These are phyloP conservation scores for Sugiyamaella grinbergsii DNA, from an alignment of 1,139 yeast species.

Conservation along the genomic window DNA sequence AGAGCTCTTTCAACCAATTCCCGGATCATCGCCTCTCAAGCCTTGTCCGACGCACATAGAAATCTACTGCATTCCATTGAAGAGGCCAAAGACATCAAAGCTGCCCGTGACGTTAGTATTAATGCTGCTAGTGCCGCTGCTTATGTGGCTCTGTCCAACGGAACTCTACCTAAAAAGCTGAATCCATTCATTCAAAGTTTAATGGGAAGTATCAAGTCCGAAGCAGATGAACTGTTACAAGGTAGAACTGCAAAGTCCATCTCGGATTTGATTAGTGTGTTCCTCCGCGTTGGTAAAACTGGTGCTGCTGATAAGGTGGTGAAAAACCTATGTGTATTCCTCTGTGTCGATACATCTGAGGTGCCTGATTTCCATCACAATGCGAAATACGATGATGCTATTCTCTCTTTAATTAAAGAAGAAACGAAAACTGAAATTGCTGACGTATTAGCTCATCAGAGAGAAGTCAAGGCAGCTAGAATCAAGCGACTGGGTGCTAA, in stretches of 20 bases:
- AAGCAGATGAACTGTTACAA: slow-evolving; percentile 68
- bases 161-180: slow-evolving; percentile 71
- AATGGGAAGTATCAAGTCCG: slow-evolving; percentile 90
- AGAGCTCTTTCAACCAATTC: slow-evolving; percentile 68
- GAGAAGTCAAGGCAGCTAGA: slow-evolving; percentile 69
- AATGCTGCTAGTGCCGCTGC: slow-evolving; percentile 78
- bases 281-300: slow-evolving; percentile 58
- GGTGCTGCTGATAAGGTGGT: slow-evolving; percentile 86
- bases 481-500: slow-evolving; percentile 84
- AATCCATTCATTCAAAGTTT: slow-evolving; percentile 86
- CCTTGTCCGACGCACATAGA: slow-evolving; percentile 77
- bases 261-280: slow-evolving; percentile 59
- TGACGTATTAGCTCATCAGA: slow-evolving; percentile 64
- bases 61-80: slow-evolving; percentile 66
- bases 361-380: slow-evolving; percentile 90
- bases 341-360: slow-evolving; percentile 94
- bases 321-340: slow-evolving; percentile 86
- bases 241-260: slow-evolving; percentile 69
- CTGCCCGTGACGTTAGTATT: slow-evolving; percentile 62
- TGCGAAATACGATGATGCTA: slow-evolving; percentile 54
- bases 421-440: slow-evolving; percentile 70
- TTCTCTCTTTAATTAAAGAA: slow-evolving; percentile 78
- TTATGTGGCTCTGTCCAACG: slow-evolving; percentile 46
- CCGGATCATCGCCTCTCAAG: slow-evolving; percentile 69
- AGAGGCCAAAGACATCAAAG: slow-evolving; percentile 62